Evolutionary conservation across 352 stramenopile species (phyloP).

Genomic region (Globisporangium orthogonon): DNA sequence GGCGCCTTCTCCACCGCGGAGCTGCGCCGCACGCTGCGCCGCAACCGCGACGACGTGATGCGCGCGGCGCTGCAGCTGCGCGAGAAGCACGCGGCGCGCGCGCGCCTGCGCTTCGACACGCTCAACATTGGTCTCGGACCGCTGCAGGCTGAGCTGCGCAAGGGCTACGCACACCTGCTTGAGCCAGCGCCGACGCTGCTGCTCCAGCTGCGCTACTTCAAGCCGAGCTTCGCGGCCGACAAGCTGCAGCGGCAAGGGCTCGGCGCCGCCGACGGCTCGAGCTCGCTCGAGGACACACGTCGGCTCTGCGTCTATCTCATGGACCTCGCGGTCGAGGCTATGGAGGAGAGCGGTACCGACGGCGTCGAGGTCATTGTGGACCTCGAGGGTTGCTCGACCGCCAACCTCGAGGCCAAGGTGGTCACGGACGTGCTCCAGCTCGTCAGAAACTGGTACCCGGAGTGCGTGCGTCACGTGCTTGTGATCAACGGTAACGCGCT

Average conservation of each 20-base stretch:
- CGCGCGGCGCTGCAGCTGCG: conserved; percentile 57
- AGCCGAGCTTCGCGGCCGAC: conserved; percentile 47
- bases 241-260: conserved; percentile 52
- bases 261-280: conserved; percentile 48
- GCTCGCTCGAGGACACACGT: conserved; percentile 58
- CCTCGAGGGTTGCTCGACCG: conserved; percentile 36
- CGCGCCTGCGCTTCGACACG: conserved; percentile 36
- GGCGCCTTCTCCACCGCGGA: conserved; percentile 46
- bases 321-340: conserved; percentile 62
- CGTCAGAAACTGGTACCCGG: conserved; percentile 57
- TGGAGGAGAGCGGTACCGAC: conserved; percentile 59
- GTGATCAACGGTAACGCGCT: conserved; percentile 59
- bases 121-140: conserved; percentile 56
- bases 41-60: conserved; percentile 65
- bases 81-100: conserved; percentile 54
- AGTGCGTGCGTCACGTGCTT: conserved; percentile 52
- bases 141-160: conserved; percentile 62
- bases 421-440: conserved; percentile 56
- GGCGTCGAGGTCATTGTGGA: conserved; percentile 69
- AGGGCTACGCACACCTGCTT: conserved; percentile 70
- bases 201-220: conserved; percentile 57
- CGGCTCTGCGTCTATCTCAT: conserved; percentile 71
- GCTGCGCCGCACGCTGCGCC: conserved; percentile 51
- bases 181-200: conserved; percentile 57
- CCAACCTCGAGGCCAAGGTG: conserved; percentile 53